phyloP scores from a whole-genome alignment of 2,329 filamentous ascomycete genomes.

The Lachnellula subtilissima region DNA sequence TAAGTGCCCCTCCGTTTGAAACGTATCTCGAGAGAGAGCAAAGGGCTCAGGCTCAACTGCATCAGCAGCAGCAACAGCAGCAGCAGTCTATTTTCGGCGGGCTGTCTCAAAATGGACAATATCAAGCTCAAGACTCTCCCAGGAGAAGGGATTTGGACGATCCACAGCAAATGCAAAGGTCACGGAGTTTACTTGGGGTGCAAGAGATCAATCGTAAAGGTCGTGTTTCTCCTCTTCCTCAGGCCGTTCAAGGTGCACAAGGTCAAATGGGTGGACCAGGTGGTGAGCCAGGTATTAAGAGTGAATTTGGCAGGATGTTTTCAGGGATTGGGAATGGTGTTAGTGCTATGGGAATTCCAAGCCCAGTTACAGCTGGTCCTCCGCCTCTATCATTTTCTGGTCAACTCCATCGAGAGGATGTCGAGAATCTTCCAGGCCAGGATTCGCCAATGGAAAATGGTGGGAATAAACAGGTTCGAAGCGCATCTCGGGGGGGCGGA shows the following conservation, averaged over 20 bases:
- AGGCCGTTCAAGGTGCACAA: slow-evolving; percentile 90
- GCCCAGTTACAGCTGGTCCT: slow-evolving; percentile 47
- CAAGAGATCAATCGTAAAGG: slow-evolving; percentile 74
- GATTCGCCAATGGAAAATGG: slow-evolving; percentile 37
- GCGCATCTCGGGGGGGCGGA: slow-evolving; percentile 38
- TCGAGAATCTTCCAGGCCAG: slow-evolving; percentile 38
- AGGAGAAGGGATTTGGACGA: slow-evolving; percentile 41
- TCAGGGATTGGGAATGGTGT: slow-evolving; percentile 79
- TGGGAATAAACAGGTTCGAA: slow-evolving; percentile 36
- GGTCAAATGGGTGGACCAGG: slow-evolving; percentile 72
- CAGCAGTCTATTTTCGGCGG: slow-evolving; percentile 32
- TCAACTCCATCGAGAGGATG: slow-evolving; percentile 49
- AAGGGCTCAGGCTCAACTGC: slow-evolving; percentile 32
- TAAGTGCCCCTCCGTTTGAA: slow-evolving; percentile 31
- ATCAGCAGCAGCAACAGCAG: slow-evolving; percentile 35
- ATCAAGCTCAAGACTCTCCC: slow-evolving; percentile 42
- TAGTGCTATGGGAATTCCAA: slow-evolving; percentile 43
- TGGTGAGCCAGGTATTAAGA: slow-evolving; percentile 86
- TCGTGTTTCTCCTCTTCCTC: slow-evolving; percentile 80
- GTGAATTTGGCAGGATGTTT: slow-evolving; percentile 91
- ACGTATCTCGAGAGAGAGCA: slow-evolving; percentile 27
- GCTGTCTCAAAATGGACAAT: slow-evolving; percentile 38
- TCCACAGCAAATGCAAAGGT: slow-evolving; percentile 51
- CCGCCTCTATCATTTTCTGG: slow-evolving; percentile 45
- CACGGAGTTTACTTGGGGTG: slow-evolving; percentile 67